phyloP scores from a whole-genome alignment of 164 flowering plant species.

The Umbilicus rupestris region DNA sequence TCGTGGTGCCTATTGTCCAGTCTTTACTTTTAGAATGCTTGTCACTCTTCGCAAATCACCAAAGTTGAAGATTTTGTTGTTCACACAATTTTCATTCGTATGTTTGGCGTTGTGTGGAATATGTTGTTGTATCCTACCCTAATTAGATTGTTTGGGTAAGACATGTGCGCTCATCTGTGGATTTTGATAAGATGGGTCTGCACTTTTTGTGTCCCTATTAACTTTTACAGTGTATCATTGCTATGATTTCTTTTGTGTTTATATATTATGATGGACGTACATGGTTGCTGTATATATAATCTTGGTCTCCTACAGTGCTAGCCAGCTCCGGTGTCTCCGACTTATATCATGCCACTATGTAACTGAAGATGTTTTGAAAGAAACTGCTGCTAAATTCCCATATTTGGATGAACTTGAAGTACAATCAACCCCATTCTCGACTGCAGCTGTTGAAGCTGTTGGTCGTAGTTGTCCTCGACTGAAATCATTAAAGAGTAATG shows the following conservation, averaged over 20 bases:
- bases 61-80: too few relatives aligned
- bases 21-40: too few relatives aligned
- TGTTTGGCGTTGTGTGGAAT: too few relatives aligned
- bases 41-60: too few relatives aligned
- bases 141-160: too few relatives aligned
- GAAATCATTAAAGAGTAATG: neutral
- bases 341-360: neutral
- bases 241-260: neutral
- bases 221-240: neutral
- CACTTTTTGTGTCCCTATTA: too few relatives aligned
- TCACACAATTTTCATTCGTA: too few relatives aligned
- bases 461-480: slow-evolving; percentile 5
- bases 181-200: too few relatives aligned
- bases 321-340: neutral
- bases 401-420: neutral
- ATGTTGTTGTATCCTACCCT: too few relatives aligned
- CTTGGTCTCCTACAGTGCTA: neutral
- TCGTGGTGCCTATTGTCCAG: too few relatives aligned
- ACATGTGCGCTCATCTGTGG: too few relatives aligned
- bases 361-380: neutral
- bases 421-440: neutral
- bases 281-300: neutral
- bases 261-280: too few relatives aligned
- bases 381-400: neutral
- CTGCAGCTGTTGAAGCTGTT: neutral